Evolutionary conservation across 495 filamentous ascomycete species (phyloP).

Genomic region (Barbatosphaeria neglecta): DNA sequence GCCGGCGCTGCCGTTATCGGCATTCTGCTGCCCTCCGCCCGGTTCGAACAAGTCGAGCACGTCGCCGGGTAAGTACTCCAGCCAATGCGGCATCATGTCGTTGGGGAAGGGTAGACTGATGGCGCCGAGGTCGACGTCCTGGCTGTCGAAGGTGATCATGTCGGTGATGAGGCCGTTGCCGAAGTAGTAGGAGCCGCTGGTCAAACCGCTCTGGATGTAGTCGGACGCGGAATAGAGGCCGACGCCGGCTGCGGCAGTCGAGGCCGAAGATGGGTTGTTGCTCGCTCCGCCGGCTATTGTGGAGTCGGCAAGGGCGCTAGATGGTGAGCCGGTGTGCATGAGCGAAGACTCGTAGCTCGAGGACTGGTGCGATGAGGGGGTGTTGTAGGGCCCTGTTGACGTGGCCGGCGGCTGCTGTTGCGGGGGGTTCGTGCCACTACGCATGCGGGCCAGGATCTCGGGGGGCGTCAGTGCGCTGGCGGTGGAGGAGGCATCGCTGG

Average conservation of each 20-base stretch:
- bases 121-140: conserved; percentile 50
- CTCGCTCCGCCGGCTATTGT: conserved; percentile 3
- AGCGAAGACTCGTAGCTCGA: conserved; percentile 19
- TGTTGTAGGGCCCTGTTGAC: conserved; percentile 6
- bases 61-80: conserved; percentile 15
- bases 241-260: conserved; percentile 5
- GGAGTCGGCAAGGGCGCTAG: conserved; percentile 15
- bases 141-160: conserved; percentile 54
- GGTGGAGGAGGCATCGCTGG: conserved; percentile 15
- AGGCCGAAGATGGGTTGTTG: no score
- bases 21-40: conserved; percentile 3
- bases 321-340: conserved; percentile 19
- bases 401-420: conserved; percentile 6
- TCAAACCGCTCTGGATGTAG: conserved; percentile 26
- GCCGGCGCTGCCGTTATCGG: no score
- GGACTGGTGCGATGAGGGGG: conserved; percentile 16
- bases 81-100: conserved; percentile 21
- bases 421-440: conserved; percentile 3
- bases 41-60: conserved; percentile 14
- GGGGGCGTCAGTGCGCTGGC: conserved; percentile 11
- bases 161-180: conserved; percentile 34
- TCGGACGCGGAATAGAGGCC: conserved; percentile 17
- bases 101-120: conserved; percentile 10
- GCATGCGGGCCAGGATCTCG: conserved; percentile 7
- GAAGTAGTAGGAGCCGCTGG: conserved; percentile 30